Conservation (phyloP, 1,284 basidiomycete genomes). For the Meripilus lineatus region DNA sequence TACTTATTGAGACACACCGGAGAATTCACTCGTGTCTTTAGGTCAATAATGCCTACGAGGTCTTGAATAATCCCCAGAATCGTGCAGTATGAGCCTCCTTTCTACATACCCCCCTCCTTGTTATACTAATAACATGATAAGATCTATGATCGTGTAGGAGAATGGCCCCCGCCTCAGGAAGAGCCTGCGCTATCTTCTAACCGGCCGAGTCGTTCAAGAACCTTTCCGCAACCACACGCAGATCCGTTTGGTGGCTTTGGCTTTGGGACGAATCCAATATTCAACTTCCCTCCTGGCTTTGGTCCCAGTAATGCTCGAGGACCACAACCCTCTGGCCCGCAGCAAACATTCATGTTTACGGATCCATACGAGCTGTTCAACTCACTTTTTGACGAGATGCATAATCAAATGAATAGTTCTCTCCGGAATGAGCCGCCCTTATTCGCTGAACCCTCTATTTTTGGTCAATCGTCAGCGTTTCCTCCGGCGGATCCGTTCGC, state of each 20-base stretch:
- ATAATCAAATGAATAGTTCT: constrained; percentile 18
- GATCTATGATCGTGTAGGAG: constrained; percentile 65
- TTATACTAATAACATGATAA: constrained; percentile 20
- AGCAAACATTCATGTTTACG: constrained; percentile 42
- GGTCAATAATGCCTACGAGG: constrained; percentile 50
- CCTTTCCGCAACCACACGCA: no score
- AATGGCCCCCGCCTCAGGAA: constrained; percentile 73
- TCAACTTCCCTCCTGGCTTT: constrained; percentile 20
- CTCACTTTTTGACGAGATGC: constrained; percentile 53
- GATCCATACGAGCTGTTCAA: constrained; percentile 74
- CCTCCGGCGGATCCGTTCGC: constrained; percentile 1
- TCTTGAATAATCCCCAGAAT: constrained; percentile 38
- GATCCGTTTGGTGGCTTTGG: no score
- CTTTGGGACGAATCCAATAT: constrained; percentile 32
- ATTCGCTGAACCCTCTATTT: constrained; percentile 18
- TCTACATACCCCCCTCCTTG: constrained; percentile 5
- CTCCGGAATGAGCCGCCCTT: constrained; percentile 28
- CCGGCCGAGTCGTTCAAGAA: no score
- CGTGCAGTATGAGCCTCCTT: constrained; percentile 30
- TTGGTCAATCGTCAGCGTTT: constrained; percentile 10
- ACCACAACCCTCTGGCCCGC: constrained; percentile 20
- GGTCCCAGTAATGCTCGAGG: no score
- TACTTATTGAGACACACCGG: background rate
- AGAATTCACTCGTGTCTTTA: constrained; percentile 14
- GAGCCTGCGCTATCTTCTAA: no score